Base-by-base conservation (phyloP, 2,329 filamentous ascomycete species). In the Cytospora mali region DNA sequence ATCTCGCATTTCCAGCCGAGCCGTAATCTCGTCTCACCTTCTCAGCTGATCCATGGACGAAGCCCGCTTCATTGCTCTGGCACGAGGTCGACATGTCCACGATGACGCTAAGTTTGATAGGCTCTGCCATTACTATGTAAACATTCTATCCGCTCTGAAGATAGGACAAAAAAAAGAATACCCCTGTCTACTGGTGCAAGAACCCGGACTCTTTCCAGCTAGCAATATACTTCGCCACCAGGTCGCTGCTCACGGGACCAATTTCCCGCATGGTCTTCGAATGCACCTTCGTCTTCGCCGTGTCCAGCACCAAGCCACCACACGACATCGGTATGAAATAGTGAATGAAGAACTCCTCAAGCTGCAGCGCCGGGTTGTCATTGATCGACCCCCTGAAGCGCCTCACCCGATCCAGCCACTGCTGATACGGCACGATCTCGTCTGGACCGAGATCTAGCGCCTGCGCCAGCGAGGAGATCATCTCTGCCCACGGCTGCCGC, bases 301-400 rank as follows among this genome's bases (percentile, higher is more conserved):
- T 70, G 35, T 70, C 71, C 52, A 73, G 64, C 16, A 74, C 29
- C 25, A 74, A 56, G 1, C 71, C 71, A 14, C 71, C 73, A 39
- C 69, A 73, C 0, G 67, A 68, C 71, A 75, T 73, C 23, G 70
- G 66, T 23, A 67, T n/a, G 53, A 71, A 75, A 55, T 73, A 64
- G 48, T 63, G 62, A 13, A 70, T 68, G n/a, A 74, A 61, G 61
- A 75, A 75, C 28, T 72, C 72, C 46, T 71, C 48, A 29, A 63
- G 48, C 16, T 21, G 23, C 18, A 55, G 62, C 0, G 71, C 72
- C 2, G 72, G 73, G 50, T 74, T 74, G 9, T 59, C 57, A 16
- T 33, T 21, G 42, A 68, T 67, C 5, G 57, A 61, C 7, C 56
- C 55, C 23, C 67, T 33, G 31, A 33, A n/a, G 35, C 35, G 56